Evolutionary conservation across 495 filamentous ascomycete genomes (phyloP).

Genomic region (Tuber magnatum): DNA sequence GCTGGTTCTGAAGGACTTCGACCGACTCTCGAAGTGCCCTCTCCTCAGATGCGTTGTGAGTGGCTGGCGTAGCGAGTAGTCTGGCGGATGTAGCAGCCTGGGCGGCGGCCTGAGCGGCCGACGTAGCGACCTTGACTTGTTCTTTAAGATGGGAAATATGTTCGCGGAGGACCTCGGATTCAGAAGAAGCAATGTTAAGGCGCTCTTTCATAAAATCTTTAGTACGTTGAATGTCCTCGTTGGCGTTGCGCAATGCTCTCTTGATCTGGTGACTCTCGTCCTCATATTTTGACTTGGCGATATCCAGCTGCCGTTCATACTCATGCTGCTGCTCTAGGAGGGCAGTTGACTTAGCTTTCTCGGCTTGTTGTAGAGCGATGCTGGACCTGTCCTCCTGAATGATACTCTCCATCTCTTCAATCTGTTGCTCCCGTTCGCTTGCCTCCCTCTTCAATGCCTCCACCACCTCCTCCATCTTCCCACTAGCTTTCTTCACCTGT

Average conservation of each 20-base stretch:
- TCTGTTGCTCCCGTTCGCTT: constrained; percentile 48
- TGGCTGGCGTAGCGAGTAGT: constrained; percentile 45
- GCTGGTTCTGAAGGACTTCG: constrained; percentile 87
- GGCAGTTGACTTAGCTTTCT: constrained; percentile 53
- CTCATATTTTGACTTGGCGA: constrained; percentile 46
- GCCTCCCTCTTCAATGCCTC: constrained; percentile 26
- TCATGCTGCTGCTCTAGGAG: constrained; percentile 61
- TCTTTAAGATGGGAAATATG: constrained; percentile 76
- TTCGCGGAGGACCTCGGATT: constrained; percentile 71
- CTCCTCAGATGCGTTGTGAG: constrained; percentile 61
- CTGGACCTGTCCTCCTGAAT: constrained; percentile 68
- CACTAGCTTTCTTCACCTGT: constrained; percentile 50
- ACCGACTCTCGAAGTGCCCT: constrained; percentile 94
- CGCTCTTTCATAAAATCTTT: constrained; percentile 64
- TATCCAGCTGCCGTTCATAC: constrained; percentile 65
- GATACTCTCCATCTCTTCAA: constrained; percentile 62
- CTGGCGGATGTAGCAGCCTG: constrained; percentile 68
- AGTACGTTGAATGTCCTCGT: constrained; percentile 63
- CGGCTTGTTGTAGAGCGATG: constrained; percentile 67
- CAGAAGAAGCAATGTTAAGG: constrained; percentile 68
- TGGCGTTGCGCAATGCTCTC: constrained; percentile 60
- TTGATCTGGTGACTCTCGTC: constrained; percentile 62
- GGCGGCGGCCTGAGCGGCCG: constrained; percentile 80
- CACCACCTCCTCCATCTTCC: constrained; percentile 29
- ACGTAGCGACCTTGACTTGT: constrained; percentile 79